These are phyloP conservation scores for Lepraria neglecta DNA, from an alignment of 495 filamentous ascomycete species.

Conservation along the genomic window DNA sequence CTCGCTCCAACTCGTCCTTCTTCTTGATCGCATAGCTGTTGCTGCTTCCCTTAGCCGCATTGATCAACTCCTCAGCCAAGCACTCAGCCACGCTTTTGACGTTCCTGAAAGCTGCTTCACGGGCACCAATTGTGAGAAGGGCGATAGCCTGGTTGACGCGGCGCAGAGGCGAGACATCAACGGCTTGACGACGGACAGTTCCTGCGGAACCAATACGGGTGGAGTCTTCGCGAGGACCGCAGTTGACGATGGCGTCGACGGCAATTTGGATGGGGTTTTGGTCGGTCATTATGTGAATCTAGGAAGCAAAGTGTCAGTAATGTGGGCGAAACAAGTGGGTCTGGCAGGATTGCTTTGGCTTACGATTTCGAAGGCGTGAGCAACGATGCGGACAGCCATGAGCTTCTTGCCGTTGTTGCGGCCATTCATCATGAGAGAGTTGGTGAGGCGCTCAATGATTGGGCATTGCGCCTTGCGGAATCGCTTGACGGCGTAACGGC, in stretches of 20 bases:
- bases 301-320: neutral
- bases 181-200: conserved; percentile 98
- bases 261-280: conserved; percentile 99
- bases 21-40: conserved; percentile 99
- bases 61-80: conserved; percentile 99
- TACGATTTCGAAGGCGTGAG: conserved; percentile 98
- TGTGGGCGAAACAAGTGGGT: too few relatives aligned
- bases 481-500: conserved; percentile 97
- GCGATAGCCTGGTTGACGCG: conserved; percentile 99
- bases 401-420: conserved; percentile 99
- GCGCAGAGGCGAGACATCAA: conserved; percentile 98
- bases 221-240: conserved; percentile 97
- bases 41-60: conserved; percentile 98
- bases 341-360: conserved; percentile 14
- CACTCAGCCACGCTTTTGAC: conserved; percentile 98
- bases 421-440: conserved; percentile 99
- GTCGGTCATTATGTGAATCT: conserved; percentile 99
- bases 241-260: conserved; percentile 99
- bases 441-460: conserved; percentile 99
- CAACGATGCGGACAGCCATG: conserved; percentile 98
- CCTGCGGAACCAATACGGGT: conserved; percentile 98
- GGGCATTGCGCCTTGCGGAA: conserved; percentile 99
- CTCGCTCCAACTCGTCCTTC: conserved; percentile 99
- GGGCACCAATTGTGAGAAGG: conserved; percentile 93
- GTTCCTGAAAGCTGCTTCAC: conserved; percentile 97